phyloP scores from a whole-genome alignment of 495 filamentous ascomycete species.

The Neurospora discreta region DNA sequence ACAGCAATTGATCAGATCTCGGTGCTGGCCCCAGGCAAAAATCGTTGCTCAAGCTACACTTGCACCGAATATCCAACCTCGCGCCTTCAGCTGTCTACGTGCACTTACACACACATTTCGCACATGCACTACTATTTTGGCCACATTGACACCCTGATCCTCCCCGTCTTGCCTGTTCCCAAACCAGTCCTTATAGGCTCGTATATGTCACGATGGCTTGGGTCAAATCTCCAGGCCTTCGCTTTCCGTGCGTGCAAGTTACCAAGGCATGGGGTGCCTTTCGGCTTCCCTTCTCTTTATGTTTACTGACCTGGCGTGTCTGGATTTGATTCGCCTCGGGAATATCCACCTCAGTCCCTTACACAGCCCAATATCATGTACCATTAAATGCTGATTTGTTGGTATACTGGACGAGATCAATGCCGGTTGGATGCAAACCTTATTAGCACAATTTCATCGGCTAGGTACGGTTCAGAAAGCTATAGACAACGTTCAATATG shows the following conservation, averaged over 20 bases:
- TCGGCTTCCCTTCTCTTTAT: neutral
- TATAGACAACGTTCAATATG: too few species aligned
- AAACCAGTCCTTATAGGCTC: neutral
- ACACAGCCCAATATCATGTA: neutral
- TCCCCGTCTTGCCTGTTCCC: neutral
- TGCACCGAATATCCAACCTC: neutral
- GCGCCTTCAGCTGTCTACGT: neutral
- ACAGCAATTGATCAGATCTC: neutral
- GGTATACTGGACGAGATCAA: too few species aligned
- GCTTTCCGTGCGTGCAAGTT: neutral
- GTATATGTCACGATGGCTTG: neutral
- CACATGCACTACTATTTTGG: neutral
- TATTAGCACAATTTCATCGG: too few species aligned
- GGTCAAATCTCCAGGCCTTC: neutral
- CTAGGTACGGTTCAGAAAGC: too few species aligned
- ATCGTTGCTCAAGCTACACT: neutral
- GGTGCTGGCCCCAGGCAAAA: neutral
- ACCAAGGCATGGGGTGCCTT: neutral
- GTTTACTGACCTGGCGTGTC: neutral
- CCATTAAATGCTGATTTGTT: too few species aligned
- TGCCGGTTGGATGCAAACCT: too few species aligned
- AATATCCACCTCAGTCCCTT: neutral
- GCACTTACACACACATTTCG: neutral
- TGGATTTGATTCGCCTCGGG: neutral
- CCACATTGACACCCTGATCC: neutral